A percentile compares a stretch with the other conserved stretches of the same genome.
phyloP scores from a whole-genome alignment of 805 yeast genomes.

The Kazachstania bromeliacearum region DNA sequence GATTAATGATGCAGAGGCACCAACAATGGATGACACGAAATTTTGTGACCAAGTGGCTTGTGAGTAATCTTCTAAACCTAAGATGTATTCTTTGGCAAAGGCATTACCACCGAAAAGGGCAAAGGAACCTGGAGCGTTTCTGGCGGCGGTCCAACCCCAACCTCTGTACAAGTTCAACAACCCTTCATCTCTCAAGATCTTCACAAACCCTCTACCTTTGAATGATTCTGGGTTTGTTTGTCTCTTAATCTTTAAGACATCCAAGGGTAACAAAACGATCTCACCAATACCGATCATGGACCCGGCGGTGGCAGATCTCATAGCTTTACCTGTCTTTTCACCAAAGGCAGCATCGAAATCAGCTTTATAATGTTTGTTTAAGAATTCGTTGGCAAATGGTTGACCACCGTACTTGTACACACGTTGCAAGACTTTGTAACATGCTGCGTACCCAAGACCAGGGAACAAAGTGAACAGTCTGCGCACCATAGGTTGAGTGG shows the following conservation, averaged over 20 bases:
- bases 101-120: conserved; percentile 98
- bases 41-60: conserved; percentile 92
- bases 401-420: conserved; percentile 99
- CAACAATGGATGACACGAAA: conserved; percentile 87
- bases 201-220: conserved; percentile 92
- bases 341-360: conserved; percentile 74
- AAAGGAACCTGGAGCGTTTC: conserved; percentile 98
- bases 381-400: conserved; percentile 93
- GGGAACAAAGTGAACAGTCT: conserved; percentile 85
- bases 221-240: conserved; percentile 99
- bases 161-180: conserved; percentile 82
- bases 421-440: conserved; percentile 91
- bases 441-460: conserved; percentile 97
- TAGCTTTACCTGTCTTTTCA: conserved; percentile 92
- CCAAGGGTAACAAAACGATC: conserved; percentile 88
- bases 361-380: conserved; percentile 62
- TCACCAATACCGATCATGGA: conserved; percentile 96
- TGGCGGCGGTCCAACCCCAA: conserved; percentile 99
- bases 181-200: conserved; percentile 84
- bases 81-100: conserved; percentile 92
- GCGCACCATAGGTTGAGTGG: conserved; percentile 56
- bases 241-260: conserved; percentile 94
- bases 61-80: conserved; percentile 77
- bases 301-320: conserved; percentile 95
- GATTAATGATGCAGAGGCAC: conserved; percentile 93